These are phyloP conservation scores for Acanthamoeba divionensis DNA, from an alignment of 208 protist genomes.

Conservation along the genomic window DNA sequence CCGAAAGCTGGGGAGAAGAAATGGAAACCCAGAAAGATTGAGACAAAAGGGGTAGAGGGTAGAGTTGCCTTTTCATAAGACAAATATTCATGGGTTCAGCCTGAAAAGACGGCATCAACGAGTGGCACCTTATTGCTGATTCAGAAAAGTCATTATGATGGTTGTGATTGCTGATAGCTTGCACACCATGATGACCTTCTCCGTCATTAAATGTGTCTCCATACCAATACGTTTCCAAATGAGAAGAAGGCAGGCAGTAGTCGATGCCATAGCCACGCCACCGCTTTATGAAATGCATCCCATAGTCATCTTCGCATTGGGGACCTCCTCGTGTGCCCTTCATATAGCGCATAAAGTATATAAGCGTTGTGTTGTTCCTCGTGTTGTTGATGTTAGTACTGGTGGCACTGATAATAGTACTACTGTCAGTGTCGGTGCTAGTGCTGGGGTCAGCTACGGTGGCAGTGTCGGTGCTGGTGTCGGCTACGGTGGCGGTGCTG, in stretches of 20 bases:
- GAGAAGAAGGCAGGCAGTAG: background rate
- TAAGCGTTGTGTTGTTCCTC: background rate
- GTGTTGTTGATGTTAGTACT: too few species aligned
- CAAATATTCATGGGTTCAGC: too few species aligned
- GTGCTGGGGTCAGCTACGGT: background rate
- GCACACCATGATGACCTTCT: background rate
- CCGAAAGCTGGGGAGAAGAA: too few species aligned
- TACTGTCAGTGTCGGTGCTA: background rate
- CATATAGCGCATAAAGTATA: background rate
- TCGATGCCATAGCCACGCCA: constrained; percentile 7
- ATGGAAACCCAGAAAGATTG: too few species aligned
- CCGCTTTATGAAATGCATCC: background rate
- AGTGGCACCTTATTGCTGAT: background rate
- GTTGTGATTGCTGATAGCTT: background rate
- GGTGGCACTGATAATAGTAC: too few species aligned
- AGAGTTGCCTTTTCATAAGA: too few species aligned
- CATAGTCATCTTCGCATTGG: constrained; percentile 31
- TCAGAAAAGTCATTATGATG: background rate
- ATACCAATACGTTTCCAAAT: background rate
- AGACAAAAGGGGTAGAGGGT: too few species aligned
- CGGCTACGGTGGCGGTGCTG: background rate
- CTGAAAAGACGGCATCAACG: background rate
- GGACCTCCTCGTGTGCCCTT: background rate
- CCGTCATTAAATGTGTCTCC: background rate
- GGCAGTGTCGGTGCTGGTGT: background rate